A percentile compares a stretch with the other conserved stretches of the same genome.
Evolutionary conservation across 2,329 filamentous ascomycete genomes (phyloP).

Genomic region (Verticillium tricorpus): DNA sequence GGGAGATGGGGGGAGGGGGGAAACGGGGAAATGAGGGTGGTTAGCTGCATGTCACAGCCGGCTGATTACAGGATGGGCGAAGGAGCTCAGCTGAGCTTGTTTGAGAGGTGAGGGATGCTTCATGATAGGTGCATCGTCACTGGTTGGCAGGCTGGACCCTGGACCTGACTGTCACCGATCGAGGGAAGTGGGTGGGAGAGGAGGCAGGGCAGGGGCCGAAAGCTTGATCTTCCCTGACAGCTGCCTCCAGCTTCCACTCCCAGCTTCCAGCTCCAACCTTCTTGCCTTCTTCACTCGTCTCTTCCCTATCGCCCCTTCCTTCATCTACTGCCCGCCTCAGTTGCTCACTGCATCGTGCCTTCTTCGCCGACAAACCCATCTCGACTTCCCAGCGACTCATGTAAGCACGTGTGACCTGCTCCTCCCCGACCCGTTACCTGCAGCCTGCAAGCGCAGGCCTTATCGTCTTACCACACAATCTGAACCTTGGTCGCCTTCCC

Average conservation of each 20-base stretch:
- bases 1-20: neutral
- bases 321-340: slow-evolving; percentile 3
- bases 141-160: neutral
- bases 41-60: neutral
- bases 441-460: neutral
- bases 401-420: neutral
- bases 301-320: neutral
- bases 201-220: neutral
- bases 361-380: neutral
- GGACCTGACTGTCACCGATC: neutral
- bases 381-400: neutral
- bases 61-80: neutral
- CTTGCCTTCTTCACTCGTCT: neutral
- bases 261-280: neutral
- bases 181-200: neutral
- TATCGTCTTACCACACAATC: neutral
- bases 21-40: neutral
- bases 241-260: neutral
- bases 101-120: neutral
- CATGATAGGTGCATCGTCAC: neutral
- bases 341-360: slow-evolving; percentile 1
- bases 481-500: neutral
- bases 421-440: neutral
- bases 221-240: neutral
- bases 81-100: neutral